Percentiles rank a stretch among this genome's conserved stretches.
phyloP scores from a whole-genome alignment of 495 filamentous ascomycete genomes.

The Annulohypoxylon bovei region DNA sequence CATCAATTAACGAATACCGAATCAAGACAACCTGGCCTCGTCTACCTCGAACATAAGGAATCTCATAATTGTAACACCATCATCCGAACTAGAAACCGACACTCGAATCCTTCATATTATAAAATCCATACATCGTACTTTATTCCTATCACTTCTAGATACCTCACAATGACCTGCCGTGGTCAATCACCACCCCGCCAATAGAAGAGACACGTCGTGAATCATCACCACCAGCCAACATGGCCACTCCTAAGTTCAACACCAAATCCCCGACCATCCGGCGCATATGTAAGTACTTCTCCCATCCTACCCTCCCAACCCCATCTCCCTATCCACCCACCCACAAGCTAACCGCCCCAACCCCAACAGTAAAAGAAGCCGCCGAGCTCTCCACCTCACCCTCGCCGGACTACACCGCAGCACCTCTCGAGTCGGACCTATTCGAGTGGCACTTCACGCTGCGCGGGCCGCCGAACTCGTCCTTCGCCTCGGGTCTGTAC shows the following conservation, averaged over 20 bases:
- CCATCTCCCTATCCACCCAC: conserved; percentile 21
- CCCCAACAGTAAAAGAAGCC: conserved; percentile 78
- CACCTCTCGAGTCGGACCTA: conserved; percentile 85
- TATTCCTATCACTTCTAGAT: too few relatives aligned
- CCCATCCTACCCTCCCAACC: conserved; percentile 13
- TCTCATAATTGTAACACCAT: not conserved
- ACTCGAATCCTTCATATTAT: not conserved
- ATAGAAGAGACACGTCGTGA: conserved; percentile 8
- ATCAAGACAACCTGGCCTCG: conserved; percentile 18
- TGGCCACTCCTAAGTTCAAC: conserved; percentile 66
- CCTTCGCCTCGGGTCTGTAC: conserved; percentile 85
- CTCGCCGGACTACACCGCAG: conserved; percentile 82
- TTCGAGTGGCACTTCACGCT: conserved; percentile 99
- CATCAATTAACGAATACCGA: conserved; percentile 4
- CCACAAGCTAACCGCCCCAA: conserved; percentile 22
- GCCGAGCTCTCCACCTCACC: conserved; percentile 80
- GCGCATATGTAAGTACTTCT: conserved; percentile 70
- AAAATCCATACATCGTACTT: not conserved
- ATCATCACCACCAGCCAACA: conserved; percentile 24
- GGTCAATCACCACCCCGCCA: conserved; percentile 25
- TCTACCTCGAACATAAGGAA: not conserved
- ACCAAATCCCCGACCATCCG: conserved; percentile 83
- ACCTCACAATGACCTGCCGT: conserved; percentile 13
- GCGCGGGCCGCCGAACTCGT: conserved; percentile 82
- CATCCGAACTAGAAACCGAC: not conserved